A percentile compares a stretch with the other conserved stretches of the same genome.
Conservation (phyloP, 192 early-diverging fungal genomes). For the Coemansia sp. region DNA sequence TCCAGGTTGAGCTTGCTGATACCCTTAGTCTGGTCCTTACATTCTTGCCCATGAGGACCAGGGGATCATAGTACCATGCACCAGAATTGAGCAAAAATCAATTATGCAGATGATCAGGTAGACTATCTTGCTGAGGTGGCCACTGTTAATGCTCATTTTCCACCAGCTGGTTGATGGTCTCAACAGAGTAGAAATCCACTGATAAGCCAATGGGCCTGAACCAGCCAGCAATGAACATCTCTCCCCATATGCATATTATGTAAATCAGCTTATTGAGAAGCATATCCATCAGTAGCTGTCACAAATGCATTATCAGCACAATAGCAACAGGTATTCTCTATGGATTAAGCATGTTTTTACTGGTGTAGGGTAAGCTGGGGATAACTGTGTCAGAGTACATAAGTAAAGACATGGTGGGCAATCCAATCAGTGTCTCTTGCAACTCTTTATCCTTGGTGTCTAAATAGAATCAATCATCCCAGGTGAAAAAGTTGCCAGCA, state of each 20-base stretch:
- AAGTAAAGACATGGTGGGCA: slow-evolving; percentile 87
- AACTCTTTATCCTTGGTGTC: slow-evolving; percentile 81
- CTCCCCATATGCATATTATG: slow-evolving; percentile 67
- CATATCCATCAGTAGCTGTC: slow-evolving; percentile 74
- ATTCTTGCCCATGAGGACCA: slow-evolving; percentile 67
- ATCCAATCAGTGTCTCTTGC: slow-evolving; percentile 87
- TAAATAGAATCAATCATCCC: slow-evolving; percentile 91
- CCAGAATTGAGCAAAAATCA: slow-evolving; percentile 78
- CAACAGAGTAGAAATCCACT: slow-evolving; percentile 61
- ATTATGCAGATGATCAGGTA: slow-evolving; percentile 70
- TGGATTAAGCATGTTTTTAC: slow-evolving; percentile 43
- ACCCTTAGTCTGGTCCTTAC: slow-evolving; percentile 31
- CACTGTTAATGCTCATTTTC: slow-evolving; percentile 26
- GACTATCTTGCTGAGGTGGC: slow-evolving; percentile 12
- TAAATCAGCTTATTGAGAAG: slow-evolving; percentile 66
- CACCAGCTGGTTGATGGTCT: slow-evolving; percentile 42
- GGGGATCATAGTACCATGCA: slow-evolving; percentile 78
- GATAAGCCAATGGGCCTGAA: slow-evolving; percentile 87
- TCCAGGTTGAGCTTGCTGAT: slow-evolving; percentile 24
- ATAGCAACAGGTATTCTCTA: slow-evolving; percentile 71
- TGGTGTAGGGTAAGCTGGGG: slow-evolving; percentile 67
- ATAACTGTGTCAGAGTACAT: slow-evolving; percentile 83
- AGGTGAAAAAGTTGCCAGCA: slow-evolving; percentile 78
- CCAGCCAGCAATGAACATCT: slow-evolving; percentile 85
- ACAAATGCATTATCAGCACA: slow-evolving; percentile 66